These are phyloP conservation scores for Beauveria medogensis DNA, from an alignment of 2,329 filamentous ascomycete species.

Conservation along the genomic window DNA sequence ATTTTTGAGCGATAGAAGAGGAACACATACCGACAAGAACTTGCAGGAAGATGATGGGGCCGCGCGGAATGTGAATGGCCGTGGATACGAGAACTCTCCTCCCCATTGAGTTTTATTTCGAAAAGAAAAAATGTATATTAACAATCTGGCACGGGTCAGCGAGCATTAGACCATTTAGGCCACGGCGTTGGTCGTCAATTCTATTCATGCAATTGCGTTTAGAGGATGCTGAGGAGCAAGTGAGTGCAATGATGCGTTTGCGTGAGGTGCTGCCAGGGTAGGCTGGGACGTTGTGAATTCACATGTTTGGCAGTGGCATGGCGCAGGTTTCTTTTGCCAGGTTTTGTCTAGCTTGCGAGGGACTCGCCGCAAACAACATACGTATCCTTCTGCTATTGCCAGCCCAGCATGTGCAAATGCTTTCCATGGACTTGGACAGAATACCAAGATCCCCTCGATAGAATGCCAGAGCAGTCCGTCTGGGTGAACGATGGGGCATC, in stretches of 20 bases:
- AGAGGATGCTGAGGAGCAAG: background rate
- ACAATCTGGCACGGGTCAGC: slow-evolving; percentile 33
- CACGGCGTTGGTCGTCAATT: slow-evolving; percentile 25
- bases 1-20: slow-evolving; percentile 3
- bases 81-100: slow-evolving; percentile 40
- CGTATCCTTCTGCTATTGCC: background rate
- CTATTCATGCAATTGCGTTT: slow-evolving; percentile 14
- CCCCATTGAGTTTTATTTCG: slow-evolving; percentile 22
- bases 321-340: background rate
- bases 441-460: slow-evolving; percentile 32
- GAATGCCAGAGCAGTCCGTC: slow-evolving; percentile 31
- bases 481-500: slow-evolving; percentile 31
- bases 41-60: background rate
- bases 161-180: slow-evolving; percentile 38
- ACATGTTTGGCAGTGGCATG: background rate
- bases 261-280: too few species aligned
- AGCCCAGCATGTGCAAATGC: slow-evolving; percentile 41
- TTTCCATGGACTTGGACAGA: slow-evolving; percentile 44
- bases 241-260: background rate
- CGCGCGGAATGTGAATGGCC: background rate
- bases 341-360: background rate
- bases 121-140: slow-evolving; percentile 42
- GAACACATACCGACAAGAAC: background rate
- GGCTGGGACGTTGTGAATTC: background rate
- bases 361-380: background rate